Percentiles rank a stretch among this genome's conserved stretches.
phyloP scores from a whole-genome alignment of 2,329 filamentous ascomycete species.

The Mollisiaceae sp. region DNA sequence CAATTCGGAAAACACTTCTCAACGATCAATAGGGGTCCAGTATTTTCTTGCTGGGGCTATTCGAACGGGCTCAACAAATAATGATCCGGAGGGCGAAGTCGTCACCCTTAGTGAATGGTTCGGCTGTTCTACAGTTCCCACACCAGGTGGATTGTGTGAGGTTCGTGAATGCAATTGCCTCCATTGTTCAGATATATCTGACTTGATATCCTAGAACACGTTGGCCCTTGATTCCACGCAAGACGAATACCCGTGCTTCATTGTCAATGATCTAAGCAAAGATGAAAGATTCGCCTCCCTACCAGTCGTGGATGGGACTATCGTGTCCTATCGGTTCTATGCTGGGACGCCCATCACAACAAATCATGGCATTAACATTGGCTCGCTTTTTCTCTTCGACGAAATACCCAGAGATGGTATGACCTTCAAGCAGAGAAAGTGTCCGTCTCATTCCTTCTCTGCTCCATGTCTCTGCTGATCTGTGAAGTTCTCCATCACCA shows the following conservation, averaged over 20 bases:
- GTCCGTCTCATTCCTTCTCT: constrained; percentile 19
- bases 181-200: neutral
- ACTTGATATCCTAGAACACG: constrained; percentile 25
- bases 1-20: neutral
- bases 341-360: constrained; percentile 39
- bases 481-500: constrained; percentile 31
- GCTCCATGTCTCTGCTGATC: neutral
- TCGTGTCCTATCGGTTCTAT: constrained; percentile 36
- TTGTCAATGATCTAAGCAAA: constrained; percentile 33
- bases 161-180: constrained; percentile 22
- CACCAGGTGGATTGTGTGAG: constrained; percentile 39
- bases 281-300: constrained; percentile 33
- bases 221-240: constrained; percentile 26
- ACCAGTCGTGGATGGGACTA: constrained; percentile 33
- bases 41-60: constrained; percentile 39
- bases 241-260: constrained; percentile 34
- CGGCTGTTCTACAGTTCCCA: constrained; percentile 35
- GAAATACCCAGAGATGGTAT: constrained; percentile 56
- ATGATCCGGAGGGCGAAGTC: constrained; percentile 19
- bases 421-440: constrained; percentile 46
- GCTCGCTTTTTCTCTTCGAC: constrained; percentile 38
- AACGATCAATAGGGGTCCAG: constrained; percentile 28
- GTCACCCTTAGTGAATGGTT: constrained; percentile 35
- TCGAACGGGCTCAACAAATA: constrained; percentile 6
- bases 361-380: constrained; percentile 36